phyloP scores from a whole-genome alignment of 495 filamentous ascomycete species.

The Penicillium taxi region DNA sequence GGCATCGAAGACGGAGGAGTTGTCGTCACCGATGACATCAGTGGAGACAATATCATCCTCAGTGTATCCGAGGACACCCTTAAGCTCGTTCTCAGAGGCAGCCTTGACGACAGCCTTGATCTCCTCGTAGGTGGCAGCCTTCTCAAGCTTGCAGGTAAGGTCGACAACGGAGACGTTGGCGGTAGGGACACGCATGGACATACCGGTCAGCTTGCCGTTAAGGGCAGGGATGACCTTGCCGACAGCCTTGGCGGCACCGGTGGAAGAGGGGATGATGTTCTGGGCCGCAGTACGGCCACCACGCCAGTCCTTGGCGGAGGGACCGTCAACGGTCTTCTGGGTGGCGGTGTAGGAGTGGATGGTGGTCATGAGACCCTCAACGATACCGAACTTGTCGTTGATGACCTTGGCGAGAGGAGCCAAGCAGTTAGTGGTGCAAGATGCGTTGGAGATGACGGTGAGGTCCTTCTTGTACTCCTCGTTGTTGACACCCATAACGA shows the following conservation, averaged over 20 bases:
- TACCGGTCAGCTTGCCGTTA: conserved; percentile 99
- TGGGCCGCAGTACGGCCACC: conserved; percentile 96
- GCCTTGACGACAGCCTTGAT: conserved; percentile 92
- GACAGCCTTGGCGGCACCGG: conserved; percentile 98
- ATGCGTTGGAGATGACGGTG: conserved; percentile 95
- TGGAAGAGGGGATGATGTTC: conserved; percentile 99
- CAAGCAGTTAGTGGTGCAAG: conserved; percentile 99
- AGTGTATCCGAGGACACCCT: conserved; percentile 90
- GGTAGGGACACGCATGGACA: conserved; percentile 98
- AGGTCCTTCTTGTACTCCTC: conserved; percentile 80
- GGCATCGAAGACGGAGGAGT: conserved; percentile 98
- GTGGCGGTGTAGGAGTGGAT: conserved; percentile 99
- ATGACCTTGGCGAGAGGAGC: conserved; percentile 98
- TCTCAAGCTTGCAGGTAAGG: conserved; percentile 89
- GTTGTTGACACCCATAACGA: conserved; percentile 99
- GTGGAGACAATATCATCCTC: conserved; percentile 95
- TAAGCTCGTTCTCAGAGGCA: conserved; percentile 72
- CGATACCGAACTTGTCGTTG: conserved; percentile 92
- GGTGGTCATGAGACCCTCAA: conserved; percentile 99
- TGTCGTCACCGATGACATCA: conserved; percentile 82
- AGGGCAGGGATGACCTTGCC: conserved; percentile 97
- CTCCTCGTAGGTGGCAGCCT: conserved; percentile 77
- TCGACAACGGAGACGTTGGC: conserved; percentile 99
- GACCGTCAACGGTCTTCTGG: conserved; percentile 98
- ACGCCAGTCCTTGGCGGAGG: conserved; percentile 97